A percentile compares a stretch with the other conserved stretches of the same genome.
phyloP scores from a whole-genome alignment of 202 grass and related monocot species.

The Hordeum pubiflorum region DNA sequence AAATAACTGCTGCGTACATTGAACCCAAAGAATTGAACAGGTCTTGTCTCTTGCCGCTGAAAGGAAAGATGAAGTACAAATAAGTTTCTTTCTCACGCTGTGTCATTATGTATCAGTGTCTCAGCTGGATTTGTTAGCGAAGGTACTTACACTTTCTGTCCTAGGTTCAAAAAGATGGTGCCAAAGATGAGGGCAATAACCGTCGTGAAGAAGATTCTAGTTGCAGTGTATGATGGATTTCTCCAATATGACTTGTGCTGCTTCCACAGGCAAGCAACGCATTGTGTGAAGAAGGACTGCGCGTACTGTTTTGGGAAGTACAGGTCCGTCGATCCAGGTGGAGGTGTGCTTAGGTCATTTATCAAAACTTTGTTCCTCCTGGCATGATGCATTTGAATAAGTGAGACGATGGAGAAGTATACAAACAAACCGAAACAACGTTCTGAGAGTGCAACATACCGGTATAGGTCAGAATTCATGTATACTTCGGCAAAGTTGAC shows the following conservation, averaged over 20 bases:
- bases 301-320: constrained; percentile 62
- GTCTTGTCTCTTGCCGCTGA: constrained; percentile 49
- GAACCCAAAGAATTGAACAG: constrained; percentile 84
- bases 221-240: constrained; percentile 91
- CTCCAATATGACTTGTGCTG: constrained; percentile 89
- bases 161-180: constrained; percentile 78
- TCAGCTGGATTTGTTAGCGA: neutral
- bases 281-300: constrained; percentile 63
- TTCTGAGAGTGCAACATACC: constrained; percentile 36
- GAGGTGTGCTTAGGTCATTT: constrained; percentile 51
- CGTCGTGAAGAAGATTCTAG: constrained; percentile 89
- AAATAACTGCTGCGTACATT: constrained; percentile 89
- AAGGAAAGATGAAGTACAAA: neutral
- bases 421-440: neutral
- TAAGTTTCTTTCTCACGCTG: constrained; percentile 21
- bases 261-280: constrained; percentile 77
- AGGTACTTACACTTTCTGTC: constrained; percentile 75
- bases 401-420: constrained; percentile 11
- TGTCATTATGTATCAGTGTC: neutral
- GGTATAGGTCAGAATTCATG: constrained; percentile 60
- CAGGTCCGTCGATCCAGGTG: constrained; percentile 64
- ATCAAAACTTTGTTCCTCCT: constrained; percentile 69
- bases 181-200: constrained; percentile 81
- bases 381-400: constrained; percentile 17
- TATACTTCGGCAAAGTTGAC: constrained; percentile 71